Conservation (phyloP, 140 eudicot genomes). For the Bidens hawaiensis region DNA sequence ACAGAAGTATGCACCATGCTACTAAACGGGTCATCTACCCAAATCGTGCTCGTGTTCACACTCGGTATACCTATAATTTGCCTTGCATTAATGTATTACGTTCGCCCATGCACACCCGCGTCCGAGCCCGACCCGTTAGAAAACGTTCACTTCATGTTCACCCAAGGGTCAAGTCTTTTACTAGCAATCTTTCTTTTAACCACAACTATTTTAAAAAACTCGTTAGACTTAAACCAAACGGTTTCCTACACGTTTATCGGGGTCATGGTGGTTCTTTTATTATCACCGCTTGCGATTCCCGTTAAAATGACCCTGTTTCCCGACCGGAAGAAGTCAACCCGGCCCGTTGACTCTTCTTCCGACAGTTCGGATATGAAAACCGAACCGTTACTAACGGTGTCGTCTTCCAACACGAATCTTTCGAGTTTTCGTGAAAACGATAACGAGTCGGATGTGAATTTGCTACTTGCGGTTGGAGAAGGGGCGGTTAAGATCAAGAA, state of each 20-base stretch:
- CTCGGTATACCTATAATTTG: slow-evolving; percentile 68
- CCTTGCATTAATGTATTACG: slow-evolving; percentile 69
- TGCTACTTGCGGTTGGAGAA: slow-evolving; percentile 82
- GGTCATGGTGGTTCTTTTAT: slow-evolving; percentile 56
- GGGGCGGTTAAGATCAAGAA: slow-evolving; percentile 71
- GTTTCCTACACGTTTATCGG: slow-evolving; percentile 48
- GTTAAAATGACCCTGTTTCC: slow-evolving; percentile 85
- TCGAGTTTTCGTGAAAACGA: slow-evolving; percentile 41
- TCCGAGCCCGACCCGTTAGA: slow-evolving; percentile 63
- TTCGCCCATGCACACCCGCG: slow-evolving; percentile 82
- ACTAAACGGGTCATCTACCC: slow-evolving; percentile 56
- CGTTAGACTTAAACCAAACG: slow-evolving; percentile 30
- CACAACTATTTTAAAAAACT: slow-evolving; percentile 55
- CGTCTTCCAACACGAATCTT: slow-evolving; percentile 53
- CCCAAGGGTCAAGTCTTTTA: slow-evolving; percentile 65
- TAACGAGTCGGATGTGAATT: slow-evolving; percentile 57
- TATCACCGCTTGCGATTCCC: slow-evolving; percentile 87
- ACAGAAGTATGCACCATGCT: slow-evolving; percentile 67
- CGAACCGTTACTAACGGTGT: slow-evolving; percentile 48
- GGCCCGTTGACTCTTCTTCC: slow-evolving; percentile 37
- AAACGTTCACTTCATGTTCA: slow-evolving; percentile 67
- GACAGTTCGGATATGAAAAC: slow-evolving; percentile 41
- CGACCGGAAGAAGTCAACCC: slow-evolving; percentile 32
- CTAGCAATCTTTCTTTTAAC: slow-evolving; percentile 77
- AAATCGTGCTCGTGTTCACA: slow-evolving; percentile 49